Evolutionary conservation across 2,329 filamentous ascomycete genomes (phyloP).

Genomic region (Xylaria sp.): DNA sequence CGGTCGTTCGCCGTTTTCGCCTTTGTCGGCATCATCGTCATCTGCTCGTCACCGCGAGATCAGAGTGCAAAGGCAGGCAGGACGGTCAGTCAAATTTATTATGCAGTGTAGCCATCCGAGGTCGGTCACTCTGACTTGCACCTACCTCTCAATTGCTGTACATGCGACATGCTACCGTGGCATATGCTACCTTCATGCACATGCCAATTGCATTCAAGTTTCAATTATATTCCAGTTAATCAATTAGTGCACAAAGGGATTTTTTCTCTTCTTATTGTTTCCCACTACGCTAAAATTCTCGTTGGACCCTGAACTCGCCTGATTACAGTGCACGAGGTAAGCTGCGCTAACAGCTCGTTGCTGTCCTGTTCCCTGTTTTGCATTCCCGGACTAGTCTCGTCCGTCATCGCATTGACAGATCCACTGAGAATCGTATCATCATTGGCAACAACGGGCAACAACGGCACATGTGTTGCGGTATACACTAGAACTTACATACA

Average conservation of each 20-base stretch:
- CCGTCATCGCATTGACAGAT: neutral
- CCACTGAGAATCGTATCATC: neutral
- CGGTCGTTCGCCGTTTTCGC: slow-evolving; percentile 23
- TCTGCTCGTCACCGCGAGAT: slow-evolving; percentile 35
- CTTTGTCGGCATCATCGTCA: slow-evolving; percentile 34
- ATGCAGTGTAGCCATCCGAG: neutral
- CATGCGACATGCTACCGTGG: neutral
- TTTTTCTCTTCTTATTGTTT: neutral
- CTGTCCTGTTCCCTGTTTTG: slow-evolving; percentile 7
- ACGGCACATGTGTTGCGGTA: neutral
- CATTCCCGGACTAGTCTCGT: neutral
- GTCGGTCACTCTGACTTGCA: neutral
- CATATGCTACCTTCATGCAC: neutral
- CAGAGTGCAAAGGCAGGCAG: slow-evolving; percentile 1
- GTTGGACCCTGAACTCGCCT: no score
- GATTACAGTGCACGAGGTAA: neutral
- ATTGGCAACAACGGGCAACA: neutral
- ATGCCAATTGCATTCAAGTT: neutral
- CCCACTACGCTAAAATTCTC: no score
- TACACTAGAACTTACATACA: neutral
- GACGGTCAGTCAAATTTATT: neutral
- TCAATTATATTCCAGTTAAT: slow-evolving; percentile 10
- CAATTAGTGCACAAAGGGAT: slow-evolving; percentile 21
- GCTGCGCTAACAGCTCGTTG: no score
- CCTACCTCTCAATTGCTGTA: neutral